Percentiles rank a stretch among this genome's conserved stretches.
phyloP scores from a whole-genome alignment of 1,284 basidiomycete genomes.

The Inonotus obliquus region DNA sequence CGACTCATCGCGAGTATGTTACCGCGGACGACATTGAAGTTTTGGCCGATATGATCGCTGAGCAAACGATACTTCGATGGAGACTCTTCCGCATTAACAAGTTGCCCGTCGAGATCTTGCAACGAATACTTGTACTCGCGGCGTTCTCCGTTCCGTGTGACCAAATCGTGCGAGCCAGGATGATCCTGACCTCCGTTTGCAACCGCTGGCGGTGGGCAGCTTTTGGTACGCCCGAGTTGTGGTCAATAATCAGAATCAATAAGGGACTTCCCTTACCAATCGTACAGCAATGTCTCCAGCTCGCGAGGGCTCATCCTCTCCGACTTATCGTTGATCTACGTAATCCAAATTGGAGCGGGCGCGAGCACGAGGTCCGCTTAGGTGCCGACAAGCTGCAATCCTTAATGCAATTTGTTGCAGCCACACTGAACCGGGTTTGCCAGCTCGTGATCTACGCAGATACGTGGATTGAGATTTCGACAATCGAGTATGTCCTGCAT shows the following conservation, averaged over 20 bases:
- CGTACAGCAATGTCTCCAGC: slow-evolving; percentile 47
- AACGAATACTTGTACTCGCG: slow-evolving; percentile 54
- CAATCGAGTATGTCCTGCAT: slow-evolving; percentile 44
- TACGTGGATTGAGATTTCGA: slow-evolving; percentile 44
- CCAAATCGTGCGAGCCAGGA: slow-evolving; percentile 36
- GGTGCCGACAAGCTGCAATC: slow-evolving; percentile 37
- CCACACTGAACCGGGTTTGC: slow-evolving; percentile 47
- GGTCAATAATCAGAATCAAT: slow-evolving; percentile 57
- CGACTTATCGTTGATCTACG: slow-evolving; percentile 10
- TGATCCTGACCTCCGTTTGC: slow-evolving; percentile 54
- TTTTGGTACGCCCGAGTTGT: slow-evolving; percentile 46
- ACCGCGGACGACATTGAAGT: slow-evolving; percentile 28
- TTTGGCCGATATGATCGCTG: slow-evolving; percentile 1
- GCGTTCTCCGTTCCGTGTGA: slow-evolving; percentile 40
- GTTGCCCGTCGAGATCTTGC: slow-evolving; percentile 58
- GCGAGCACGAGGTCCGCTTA: slow-evolving; percentile 29
- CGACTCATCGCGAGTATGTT: not conserved
- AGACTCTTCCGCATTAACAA: slow-evolving; percentile 52
- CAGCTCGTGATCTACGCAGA: slow-evolving; percentile 50
- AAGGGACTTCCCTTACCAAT: slow-evolving; percentile 44
- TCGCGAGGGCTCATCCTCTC: slow-evolving; percentile 39
- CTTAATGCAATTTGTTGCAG: slow-evolving; percentile 43
- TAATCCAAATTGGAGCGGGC: slow-evolving; percentile 11
- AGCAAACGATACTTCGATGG: slow-evolving; percentile 34
- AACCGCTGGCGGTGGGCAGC: slow-evolving; percentile 47